phyloP scores from a whole-genome alignment of 352 stramenopile genomes.

The Elongisporangium prolatum region DNA sequence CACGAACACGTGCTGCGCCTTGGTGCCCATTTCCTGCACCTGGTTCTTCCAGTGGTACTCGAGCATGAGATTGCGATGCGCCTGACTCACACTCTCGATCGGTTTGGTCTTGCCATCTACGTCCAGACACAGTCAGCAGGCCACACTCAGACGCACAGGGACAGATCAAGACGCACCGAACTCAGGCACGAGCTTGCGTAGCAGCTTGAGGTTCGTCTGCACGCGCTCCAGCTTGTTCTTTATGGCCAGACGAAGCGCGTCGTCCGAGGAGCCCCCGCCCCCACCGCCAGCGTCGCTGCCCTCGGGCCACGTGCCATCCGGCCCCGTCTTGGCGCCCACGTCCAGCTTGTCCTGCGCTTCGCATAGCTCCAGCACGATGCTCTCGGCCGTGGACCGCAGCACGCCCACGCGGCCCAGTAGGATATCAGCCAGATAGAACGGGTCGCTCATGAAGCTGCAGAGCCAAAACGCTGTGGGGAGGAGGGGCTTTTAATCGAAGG shows the following conservation, averaged over 20 bases:
- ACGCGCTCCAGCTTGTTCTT: constrained; percentile 85
- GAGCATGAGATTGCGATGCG: constrained; percentile 86
- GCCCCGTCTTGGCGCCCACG: constrained; percentile 13
- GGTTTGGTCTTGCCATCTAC: constrained; percentile 84
- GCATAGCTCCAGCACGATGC: constrained; percentile 81
- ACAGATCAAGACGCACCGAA: constrained; percentile 45
- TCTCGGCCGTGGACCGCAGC: constrained; percentile 78
- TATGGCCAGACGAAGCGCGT: constrained; percentile 69
- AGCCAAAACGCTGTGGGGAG: background rate
- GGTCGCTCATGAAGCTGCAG: constrained; percentile 60
- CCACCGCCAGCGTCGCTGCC: constrained; percentile 2
- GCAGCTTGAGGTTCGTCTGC: constrained; percentile 82
- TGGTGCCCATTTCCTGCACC: constrained; percentile 82
- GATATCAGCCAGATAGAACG: constrained; percentile 86
- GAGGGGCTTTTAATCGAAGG: background rate
- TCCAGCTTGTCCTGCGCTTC: constrained; percentile 68
- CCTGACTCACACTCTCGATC: constrained; percentile 80
- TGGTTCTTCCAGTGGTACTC: constrained; percentile 90
- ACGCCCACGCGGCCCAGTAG: constrained; percentile 77
- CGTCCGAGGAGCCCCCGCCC: constrained; percentile 28
- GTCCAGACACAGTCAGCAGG: background rate
- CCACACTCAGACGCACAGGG: background rate
- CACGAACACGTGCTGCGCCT: constrained; percentile 78
- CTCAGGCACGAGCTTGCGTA: constrained; percentile 78
- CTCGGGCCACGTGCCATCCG: constrained; percentile 7